A percentile compares a stretch with the other conserved stretches of the same genome.
These are phyloP conservation scores for Aspergillus floridensis DNA, from an alignment of 2,329 filamentous ascomycete species.

Conservation along the genomic window DNA sequence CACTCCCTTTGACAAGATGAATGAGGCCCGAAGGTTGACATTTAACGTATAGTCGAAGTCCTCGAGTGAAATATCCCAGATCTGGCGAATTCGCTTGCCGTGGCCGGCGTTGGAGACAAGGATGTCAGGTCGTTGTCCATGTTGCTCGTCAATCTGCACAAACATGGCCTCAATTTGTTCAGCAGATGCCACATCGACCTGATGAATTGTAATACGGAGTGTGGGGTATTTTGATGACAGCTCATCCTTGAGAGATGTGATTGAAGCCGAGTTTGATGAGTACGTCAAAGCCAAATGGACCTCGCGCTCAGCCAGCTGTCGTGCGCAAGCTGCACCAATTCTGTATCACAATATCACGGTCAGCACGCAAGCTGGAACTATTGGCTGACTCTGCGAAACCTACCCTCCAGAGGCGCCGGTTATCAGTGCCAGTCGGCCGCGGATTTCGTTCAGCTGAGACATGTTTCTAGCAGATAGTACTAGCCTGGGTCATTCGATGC, in stretches of 20 bases:
- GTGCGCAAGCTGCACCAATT: slow-evolving; percentile 60
- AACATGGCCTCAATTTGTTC: slow-evolving; percentile 57
- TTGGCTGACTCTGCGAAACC: slow-evolving; percentile 18
- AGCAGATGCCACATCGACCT: slow-evolving; percentile 57
- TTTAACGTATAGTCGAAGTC: slow-evolving; percentile 64
- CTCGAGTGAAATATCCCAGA: slow-evolving; percentile 60
- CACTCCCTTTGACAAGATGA: slow-evolving; percentile 59
- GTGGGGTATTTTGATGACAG: slow-evolving; percentile 35
- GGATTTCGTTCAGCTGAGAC: slow-evolving; percentile 46
- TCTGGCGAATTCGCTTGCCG: slow-evolving; percentile 57
- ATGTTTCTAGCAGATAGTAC: slow-evolving; percentile 5
- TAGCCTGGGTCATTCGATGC: neutral
- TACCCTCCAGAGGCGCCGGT: slow-evolving; percentile 63
- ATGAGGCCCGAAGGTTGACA: slow-evolving; percentile 62
- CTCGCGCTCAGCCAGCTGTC: slow-evolving; percentile 52
- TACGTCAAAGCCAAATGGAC: slow-evolving; percentile 61
- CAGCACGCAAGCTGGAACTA: neutral
- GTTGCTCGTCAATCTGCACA: slow-evolving; percentile 51
- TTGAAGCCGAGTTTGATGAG: slow-evolving; percentile 49
- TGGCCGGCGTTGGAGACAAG: slow-evolving; percentile 66
- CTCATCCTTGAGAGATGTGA: slow-evolving; percentile 46
- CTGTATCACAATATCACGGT: slow-evolving; percentile 32
- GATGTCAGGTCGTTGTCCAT: slow-evolving; percentile 60
- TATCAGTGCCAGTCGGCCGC: slow-evolving; percentile 56
- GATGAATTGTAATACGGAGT: slow-evolving; percentile 53